Base-by-base conservation (phyloP, 805 yeast genomes). In the Saturnispora zaruensis region DNA sequence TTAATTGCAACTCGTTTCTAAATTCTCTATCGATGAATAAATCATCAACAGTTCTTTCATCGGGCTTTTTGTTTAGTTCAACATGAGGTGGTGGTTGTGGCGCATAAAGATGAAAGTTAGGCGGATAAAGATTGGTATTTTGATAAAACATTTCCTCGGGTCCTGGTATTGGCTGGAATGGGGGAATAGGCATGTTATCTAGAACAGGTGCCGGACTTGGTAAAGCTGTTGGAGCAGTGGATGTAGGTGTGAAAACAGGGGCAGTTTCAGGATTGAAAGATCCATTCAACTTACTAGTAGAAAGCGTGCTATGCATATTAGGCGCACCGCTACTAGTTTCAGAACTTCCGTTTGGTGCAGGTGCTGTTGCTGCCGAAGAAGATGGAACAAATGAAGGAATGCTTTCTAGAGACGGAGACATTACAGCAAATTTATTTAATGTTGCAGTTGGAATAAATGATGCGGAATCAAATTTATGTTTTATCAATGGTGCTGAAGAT, bases 41-140 rank as follows among this genome's bases (percentile, higher is more conserved):
- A 51, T 75, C 76, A 49, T 78, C 77, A 3, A 82, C 77, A 30
- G 79, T 79, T 41, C 88, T 76, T 66, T 89, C 90, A 62, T 89
- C 81, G 1, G 87, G 79, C 45, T 76, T 74, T 53, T 85, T 68
- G 13, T 82, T 80, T 8, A 77, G 65, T 38, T 74, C 72, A 44
- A 82, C 64, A 60, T 83, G 81, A 7, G 89, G 90, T 3, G 90
- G 87, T 8, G 96, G 91, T 28, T 79, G 76, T 2, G 97, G 97
- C 0, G 96, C 93, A 66, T 91, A 90, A 37, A 88, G 67, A 66
- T 90, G 96, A 63, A 87, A 86, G 59, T 88, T 88, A 41, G 87
- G 68, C 0, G 85, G 84, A 55, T 68, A 79, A 36, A 63, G 46
- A 32, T 69, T 56, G 0, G 70, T 63, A 25, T 65, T 66, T 41